Base-by-base conservation (phyloP, 257 asterid genomes). In the Echites panduratus region DNA sequence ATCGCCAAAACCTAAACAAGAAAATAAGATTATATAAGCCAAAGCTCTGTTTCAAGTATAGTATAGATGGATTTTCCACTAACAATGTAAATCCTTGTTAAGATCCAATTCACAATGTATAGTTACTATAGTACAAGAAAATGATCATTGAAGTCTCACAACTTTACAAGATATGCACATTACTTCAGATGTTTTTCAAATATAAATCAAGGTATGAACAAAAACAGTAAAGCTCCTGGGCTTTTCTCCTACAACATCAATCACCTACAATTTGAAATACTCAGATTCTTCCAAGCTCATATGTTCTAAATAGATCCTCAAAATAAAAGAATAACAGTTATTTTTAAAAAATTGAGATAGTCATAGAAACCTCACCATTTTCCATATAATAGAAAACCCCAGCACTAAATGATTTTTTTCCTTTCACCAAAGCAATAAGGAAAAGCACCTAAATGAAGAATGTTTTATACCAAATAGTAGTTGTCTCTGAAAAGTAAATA, bases 1-100 rank as follows among this genome's bases (percentile, higher is more conserved):
- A 70, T 67, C 69, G 72, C 81, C 85, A 24, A 61, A 70, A 77
- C 98, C 99, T 94, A 83, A 77, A 70, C 48, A 70, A 6, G 22
- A 74, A 75, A 19, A 76, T 47, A 57, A 57, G 54, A 63, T 70
- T 45, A 32, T 59, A 10, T 20, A 48, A 57, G 29, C 32, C 5
- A 59, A 47, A 35, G 13, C 9, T 67, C 57, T n/a, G 54, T 35
- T 62, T 62, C 19, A 62, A 17, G 10, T 35, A 41, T 41, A 62
- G 68, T 17, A 43, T 17, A 16, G 68, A 35, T 62, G 8, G 27
- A 62, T 61, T 29, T 62, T 17, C 26, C 26, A 61, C 40, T 0
- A 4, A 32, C 4, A 8, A 61, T 6, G 11, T 32, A 61, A 61
- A 61, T 29, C 67, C 67, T 59, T 59, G 43, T 26, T 27, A 58